These are phyloP conservation scores for Pterulicium gracile DNA, from an alignment of 1,284 basidiomycete species.

Conservation along the genomic window DNA sequence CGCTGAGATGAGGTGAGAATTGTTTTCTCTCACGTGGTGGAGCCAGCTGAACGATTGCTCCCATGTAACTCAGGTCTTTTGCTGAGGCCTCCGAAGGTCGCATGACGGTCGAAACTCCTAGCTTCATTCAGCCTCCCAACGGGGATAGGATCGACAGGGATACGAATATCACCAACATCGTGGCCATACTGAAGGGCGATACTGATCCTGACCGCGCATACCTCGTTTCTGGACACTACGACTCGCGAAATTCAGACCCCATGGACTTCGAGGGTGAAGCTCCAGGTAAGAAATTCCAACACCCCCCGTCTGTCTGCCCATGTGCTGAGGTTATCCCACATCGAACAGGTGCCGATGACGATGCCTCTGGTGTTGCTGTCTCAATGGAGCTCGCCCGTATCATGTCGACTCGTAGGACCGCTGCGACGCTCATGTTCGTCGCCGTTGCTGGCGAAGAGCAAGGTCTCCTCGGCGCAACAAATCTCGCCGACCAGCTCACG, in stretches of 20 bases:
- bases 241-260: constrained; percentile 32
- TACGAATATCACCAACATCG: constrained; percentile 37
- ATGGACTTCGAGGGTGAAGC: constrained; percentile 32
- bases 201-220: constrained; percentile 36
- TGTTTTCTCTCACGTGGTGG: too few species aligned
- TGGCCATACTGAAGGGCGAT: constrained; percentile 36
- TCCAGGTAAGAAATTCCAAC: constrained; percentile 20
- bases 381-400: constrained; percentile 39
- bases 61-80: constrained; percentile 18
- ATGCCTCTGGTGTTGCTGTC: constrained; percentile 42
- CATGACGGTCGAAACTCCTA: too few species aligned
- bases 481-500: constrained; percentile 31
- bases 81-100: constrained; percentile 29
- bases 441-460: constrained; percentile 13
- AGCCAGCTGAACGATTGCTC: neutral
- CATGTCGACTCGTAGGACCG: constrained; percentile 30
- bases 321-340: neutral
- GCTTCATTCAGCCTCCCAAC: constrained; percentile 29
- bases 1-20: constrained; percentile 29
- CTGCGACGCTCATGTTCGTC: constrained; percentile 40
- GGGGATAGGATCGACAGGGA: constrained; percentile 23
- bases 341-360: constrained; percentile 17
- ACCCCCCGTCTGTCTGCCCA: neutral
- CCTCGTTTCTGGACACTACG: constrained; percentile 42
- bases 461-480: constrained; percentile 33